Evolutionary conservation across 805 yeast species (phyloP).

Genomic region (Ogataea siamensis): DNA sequence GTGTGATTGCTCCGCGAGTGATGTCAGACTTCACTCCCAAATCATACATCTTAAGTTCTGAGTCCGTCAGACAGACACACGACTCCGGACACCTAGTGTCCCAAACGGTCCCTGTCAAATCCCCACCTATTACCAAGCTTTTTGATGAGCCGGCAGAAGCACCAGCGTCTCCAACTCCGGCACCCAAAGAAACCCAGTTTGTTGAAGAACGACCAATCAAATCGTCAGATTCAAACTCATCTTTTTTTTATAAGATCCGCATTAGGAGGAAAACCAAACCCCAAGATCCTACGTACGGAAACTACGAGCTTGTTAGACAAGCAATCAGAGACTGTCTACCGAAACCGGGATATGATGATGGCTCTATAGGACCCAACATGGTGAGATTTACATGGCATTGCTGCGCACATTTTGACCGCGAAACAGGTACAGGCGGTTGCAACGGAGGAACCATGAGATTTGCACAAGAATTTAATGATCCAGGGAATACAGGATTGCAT

Average conservation of each 20-base stretch:
- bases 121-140: slow-evolving; percentile 15
- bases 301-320: slow-evolving; percentile 35
- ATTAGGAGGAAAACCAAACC: slow-evolving; percentile 26
- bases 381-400: slow-evolving; percentile 86
- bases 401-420: slow-evolving; percentile 73
- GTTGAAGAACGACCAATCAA: slow-evolving; percentile 9
- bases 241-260: slow-evolving; percentile 28
- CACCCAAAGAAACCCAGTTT: slow-evolving; percentile 1
- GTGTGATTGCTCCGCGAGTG: slow-evolving; percentile 14
- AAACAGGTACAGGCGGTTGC: slow-evolving; percentile 56
- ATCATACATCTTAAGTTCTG: slow-evolving; percentile 21
- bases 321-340: slow-evolving; percentile 37
- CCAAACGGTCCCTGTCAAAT: slow-evolving; percentile 14
- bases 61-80: slow-evolving; percentile 21
- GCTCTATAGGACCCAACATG: slow-evolving; percentile 73
- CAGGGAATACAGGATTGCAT: slow-evolving; percentile 63
- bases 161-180: slow-evolving; percentile 2
- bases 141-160: slow-evolving; percentile 14
- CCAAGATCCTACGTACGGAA: slow-evolving; percentile 26
- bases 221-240: slow-evolving; percentile 15
- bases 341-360: slow-evolving; percentile 53
- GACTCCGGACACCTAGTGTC: slow-evolving; percentile 22
- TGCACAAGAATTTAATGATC: slow-evolving; percentile 52
- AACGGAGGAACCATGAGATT: slow-evolving; percentile 68
- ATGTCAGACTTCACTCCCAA: slow-evolving; percentile 18